These are phyloP conservation scores for Syzygium aqueum DNA, from an alignment of 345 rosid species.

Conservation along the genomic window DNA sequence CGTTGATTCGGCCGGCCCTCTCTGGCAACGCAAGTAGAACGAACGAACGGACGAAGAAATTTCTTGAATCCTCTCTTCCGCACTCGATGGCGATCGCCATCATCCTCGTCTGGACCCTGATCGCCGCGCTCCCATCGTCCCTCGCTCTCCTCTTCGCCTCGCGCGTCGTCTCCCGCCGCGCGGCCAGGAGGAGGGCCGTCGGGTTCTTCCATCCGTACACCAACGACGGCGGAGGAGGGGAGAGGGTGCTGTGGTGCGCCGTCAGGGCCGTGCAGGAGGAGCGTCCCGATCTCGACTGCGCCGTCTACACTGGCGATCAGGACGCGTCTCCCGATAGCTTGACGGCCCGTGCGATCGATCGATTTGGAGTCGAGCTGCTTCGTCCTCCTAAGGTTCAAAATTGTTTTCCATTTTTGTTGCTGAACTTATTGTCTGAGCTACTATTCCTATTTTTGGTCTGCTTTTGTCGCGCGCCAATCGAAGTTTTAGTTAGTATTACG, in stretches of 20 bases:
- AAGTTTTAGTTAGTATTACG: neutral
- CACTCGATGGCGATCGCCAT: constrained; percentile 19
- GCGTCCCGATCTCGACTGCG: constrained; percentile 49
- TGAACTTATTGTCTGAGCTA: neutral
- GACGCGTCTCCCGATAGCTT: constrained; percentile 59
- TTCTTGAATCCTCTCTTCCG: no score
- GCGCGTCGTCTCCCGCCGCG: constrained; percentile 28
- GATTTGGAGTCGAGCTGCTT: constrained; percentile 70
- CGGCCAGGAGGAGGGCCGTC: constrained; percentile 36
- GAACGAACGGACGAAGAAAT: no score
- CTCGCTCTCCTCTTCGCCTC: constrained; percentile 21
- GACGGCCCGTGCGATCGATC: constrained; percentile 59
- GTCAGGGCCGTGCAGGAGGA: constrained; percentile 87
- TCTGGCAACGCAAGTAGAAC: no score
- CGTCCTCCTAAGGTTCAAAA: constrained; percentile 52
- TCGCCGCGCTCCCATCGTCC: constrained; percentile 23
- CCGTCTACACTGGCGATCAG: constrained; percentile 71
- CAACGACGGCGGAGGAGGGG: constrained; percentile 97
- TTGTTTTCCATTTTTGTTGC: neutral
- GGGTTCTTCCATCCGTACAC: constrained; percentile 94
- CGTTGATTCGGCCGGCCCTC: no score
- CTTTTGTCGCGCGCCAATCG: neutral
- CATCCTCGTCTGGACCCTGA: constrained; percentile 19
- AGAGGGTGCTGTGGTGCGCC: constrained; percentile 95
- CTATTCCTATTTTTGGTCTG: neutral